Evolutionary conservation across 768 basidiomycete species (phyloP).

Genomic region (Boletus sp.): DNA sequence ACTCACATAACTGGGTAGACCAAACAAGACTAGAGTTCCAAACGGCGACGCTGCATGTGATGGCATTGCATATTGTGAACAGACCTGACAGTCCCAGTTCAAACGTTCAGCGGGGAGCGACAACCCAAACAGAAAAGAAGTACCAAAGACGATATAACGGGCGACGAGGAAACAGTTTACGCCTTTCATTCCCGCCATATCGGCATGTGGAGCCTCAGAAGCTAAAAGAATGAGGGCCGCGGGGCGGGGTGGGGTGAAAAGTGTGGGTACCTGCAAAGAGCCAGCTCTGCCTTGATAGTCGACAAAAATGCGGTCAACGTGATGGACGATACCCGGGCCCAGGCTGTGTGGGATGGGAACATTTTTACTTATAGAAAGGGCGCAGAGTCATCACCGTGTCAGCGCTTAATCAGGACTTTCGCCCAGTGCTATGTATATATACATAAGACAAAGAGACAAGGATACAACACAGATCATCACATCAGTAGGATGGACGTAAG

Average conservation of each 20-base stretch:
- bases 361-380: background rate
- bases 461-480: conserved; percentile 24
- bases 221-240: conserved; percentile 22
- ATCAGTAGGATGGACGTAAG: conserved; percentile 13
- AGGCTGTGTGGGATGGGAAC: conserved; percentile 22
- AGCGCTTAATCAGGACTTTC: background rate
- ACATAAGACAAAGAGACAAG: conserved; percentile 6
- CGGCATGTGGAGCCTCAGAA: conserved; percentile 27
- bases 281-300: conserved; percentile 25
- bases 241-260: conserved; percentile 28
- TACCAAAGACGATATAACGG: conserved; percentile 64
- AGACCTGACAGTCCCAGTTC: conserved; percentile 38
- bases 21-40: conserved; percentile 62
- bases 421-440: conserved; percentile 16
- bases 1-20: conserved; percentile 40
- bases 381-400: background rate
- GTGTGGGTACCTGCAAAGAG: conserved; percentile 20
- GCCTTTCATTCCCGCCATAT: conserved; percentile 39
- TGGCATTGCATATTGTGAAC: conserved; percentile 62
- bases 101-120: background rate
- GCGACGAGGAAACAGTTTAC: conserved; percentile 40
- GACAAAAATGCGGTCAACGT: conserved; percentile 8
- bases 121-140: background rate
- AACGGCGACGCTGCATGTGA: conserved; percentile 60
- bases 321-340: conserved; percentile 2